Conservation (phyloP, 179 eudicot genomes). For the Amaranthus tricolor region DNA sequence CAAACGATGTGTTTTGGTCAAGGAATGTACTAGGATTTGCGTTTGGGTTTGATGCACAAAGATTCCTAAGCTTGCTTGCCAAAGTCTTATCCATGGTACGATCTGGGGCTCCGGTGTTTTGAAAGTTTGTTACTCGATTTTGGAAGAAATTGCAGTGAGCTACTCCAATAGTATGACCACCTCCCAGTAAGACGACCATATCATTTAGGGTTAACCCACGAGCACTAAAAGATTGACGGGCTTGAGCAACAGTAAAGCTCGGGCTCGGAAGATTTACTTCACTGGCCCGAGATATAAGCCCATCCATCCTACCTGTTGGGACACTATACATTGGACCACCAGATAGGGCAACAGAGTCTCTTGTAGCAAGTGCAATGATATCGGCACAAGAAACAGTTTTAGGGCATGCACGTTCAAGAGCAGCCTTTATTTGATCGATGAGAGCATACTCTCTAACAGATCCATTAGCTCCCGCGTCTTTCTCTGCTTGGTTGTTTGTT, state of each 20-base stretch:
- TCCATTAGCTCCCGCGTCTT: slow-evolving; percentile 38
- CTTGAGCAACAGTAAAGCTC: slow-evolving; percentile 18
- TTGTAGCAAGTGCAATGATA: slow-evolving; percentile 49
- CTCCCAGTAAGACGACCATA: slow-evolving; percentile 47
- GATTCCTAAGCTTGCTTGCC: not conserved
- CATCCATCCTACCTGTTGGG: slow-evolving; percentile 53
- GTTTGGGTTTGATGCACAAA: slow-evolving; percentile 18
- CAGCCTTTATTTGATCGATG: slow-evolving; percentile 43
- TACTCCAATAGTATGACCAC: slow-evolving; percentile 51
- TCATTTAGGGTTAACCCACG: slow-evolving; percentile 38
- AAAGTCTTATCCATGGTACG: slow-evolving; percentile 33
- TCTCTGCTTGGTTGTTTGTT: slow-evolving; percentile 31
- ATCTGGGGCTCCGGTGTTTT: slow-evolving; percentile 40
- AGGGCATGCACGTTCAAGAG: slow-evolving; percentile 38
- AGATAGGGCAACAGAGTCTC: slow-evolving; percentile 42
- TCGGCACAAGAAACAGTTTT: slow-evolving; percentile 53
- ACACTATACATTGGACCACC: slow-evolving; percentile 42
- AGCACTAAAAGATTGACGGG: slow-evolving; percentile 27
- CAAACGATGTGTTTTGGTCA: slow-evolving; percentile 38
- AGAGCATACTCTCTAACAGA: slow-evolving; percentile 42
- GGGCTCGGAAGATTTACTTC: slow-evolving; percentile 48
- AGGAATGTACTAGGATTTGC: slow-evolving; percentile 31
- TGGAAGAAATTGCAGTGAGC: slow-evolving; percentile 42
- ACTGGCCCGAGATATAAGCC: slow-evolving; percentile 29
- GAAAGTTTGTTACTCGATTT: slow-evolving; percentile 30